A percentile compares a stretch with the other conserved stretches of the same genome.
Conservation (phyloP, 257 asterid species). For the Rauvolfia tetraphylla region DNA sequence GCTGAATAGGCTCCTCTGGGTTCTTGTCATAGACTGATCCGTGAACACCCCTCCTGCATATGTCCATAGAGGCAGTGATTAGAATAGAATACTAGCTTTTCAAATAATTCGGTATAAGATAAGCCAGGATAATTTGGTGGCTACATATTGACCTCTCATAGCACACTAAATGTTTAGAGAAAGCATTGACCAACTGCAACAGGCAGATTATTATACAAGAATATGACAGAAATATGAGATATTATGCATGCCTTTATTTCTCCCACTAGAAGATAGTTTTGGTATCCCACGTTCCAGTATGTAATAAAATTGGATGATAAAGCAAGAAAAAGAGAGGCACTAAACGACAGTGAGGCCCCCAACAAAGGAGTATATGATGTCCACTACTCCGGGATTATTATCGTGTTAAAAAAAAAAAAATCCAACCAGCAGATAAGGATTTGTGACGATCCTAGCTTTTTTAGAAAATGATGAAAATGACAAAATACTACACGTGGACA, state of each 20-base stretch:
- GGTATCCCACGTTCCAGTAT: background rate
- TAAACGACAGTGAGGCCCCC: background rate
- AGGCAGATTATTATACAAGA: background rate
- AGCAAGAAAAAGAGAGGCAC: background rate
- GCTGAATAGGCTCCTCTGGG: slow-evolving; percentile 49
- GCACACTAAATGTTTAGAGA: background rate
- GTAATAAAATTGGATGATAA: background rate
- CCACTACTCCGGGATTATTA: background rate
- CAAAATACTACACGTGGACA: background rate
- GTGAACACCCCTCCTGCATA: slow-evolving; percentile 59
- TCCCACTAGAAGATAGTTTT: background rate
- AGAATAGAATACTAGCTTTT: background rate
- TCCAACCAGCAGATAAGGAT: background rate
- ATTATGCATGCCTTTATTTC: background rate
- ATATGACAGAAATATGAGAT: background rate
- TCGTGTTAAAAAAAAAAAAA: background rate
- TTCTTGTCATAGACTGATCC: slow-evolving; percentile 76
- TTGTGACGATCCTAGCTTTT: background rate
- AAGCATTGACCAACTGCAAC: background rate
- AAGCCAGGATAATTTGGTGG: background rate
- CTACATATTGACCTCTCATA: background rate
- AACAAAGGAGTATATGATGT: background rate
- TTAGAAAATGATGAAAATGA: background rate
- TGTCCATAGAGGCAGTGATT: background rate
- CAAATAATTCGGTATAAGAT: background rate